Percentiles rank a stretch among this genome's conserved stretches.
These are phyloP conservation scores for Populus tremula DNA, from an alignment of 345 rosid species.

Conservation along the genomic window DNA sequence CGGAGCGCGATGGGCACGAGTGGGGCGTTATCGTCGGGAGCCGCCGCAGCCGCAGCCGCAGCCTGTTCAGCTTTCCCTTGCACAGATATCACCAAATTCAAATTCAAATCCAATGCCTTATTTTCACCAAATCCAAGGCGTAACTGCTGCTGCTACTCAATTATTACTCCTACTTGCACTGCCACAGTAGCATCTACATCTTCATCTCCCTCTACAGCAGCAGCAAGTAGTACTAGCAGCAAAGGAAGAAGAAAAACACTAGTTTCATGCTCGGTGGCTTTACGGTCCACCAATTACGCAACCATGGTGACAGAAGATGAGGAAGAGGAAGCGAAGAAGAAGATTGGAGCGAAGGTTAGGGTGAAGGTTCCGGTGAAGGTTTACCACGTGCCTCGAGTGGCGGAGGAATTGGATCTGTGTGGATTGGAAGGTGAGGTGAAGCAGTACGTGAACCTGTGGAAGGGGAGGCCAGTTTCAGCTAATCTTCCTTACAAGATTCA, in stretches of 20 bases:
- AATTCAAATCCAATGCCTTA: not conserved
- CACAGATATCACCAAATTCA: not conserved
- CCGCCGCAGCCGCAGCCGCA: not conserved
- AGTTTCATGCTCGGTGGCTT: constrained; percentile 3
- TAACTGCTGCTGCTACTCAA: not conserved
- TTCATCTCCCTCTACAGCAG: not conserved
- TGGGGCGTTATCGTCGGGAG: constrained; percentile 9
- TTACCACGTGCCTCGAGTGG: constrained; percentile 75
- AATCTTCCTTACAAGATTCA: constrained; percentile 77
- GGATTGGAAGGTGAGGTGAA: constrained; percentile 80
- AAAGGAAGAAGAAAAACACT: not conserved
- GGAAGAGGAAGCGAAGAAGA: constrained; percentile 31
- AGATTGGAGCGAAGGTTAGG: constrained; percentile 63
- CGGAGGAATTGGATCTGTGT: constrained; percentile 68
- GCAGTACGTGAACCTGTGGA: constrained; percentile 66
- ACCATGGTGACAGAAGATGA: not conserved
- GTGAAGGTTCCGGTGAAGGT: constrained; percentile 80
- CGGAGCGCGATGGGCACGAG: not conserved
- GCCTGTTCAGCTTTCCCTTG: not conserved
- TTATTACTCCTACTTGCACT: not conserved
- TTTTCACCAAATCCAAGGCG: not conserved
- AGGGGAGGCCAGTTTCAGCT: constrained; percentile 78
- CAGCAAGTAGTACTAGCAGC: not conserved
- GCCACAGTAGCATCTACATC: not conserved
- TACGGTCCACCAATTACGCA: constrained; percentile 10